Conservation (phyloP, 148 eudicot genomes). For the Drosera capensis region DNA sequence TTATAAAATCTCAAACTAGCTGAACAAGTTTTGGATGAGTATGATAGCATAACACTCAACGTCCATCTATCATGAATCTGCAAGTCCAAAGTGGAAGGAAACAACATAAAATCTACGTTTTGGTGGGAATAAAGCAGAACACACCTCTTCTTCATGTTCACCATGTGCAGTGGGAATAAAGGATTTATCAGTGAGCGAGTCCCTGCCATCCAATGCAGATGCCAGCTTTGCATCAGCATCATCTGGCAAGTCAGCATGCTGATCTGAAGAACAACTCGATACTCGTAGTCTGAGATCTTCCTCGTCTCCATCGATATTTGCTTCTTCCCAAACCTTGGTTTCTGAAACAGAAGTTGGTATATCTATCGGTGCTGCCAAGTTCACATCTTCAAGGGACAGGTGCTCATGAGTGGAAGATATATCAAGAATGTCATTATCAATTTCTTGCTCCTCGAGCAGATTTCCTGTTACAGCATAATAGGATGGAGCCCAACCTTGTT, state of each 20-base stretch:
- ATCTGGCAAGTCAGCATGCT: constrained; percentile 8
- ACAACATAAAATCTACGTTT: no score
- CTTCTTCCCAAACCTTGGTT: constrained; percentile 11
- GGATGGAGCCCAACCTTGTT: constrained; percentile 3
- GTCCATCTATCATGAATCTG: no score
- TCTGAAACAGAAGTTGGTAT: not conserved
- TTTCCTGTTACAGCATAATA: constrained; percentile 7
- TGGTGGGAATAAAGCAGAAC: not conserved
- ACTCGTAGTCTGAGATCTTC: constrained; percentile 10
- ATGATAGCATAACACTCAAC: no score
- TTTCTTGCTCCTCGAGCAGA: constrained; percentile 8
- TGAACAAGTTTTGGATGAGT: no score
- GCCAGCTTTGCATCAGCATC: constrained; percentile 16
- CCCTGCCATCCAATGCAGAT: constrained; percentile 13
- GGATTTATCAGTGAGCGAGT: constrained; percentile 17
- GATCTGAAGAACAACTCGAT: constrained; percentile 9
- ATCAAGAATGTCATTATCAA: constrained; percentile 2
- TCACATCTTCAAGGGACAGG: constrained; percentile 8
- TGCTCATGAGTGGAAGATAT: constrained; percentile 3
- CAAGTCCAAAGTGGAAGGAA: no score
- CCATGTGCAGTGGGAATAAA: constrained; percentile 8
- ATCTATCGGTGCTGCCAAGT: constrained; percentile 4
- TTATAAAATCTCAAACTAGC: no score
- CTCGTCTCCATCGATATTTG: constrained; percentile 5
- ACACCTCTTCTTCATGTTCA: constrained; percentile 16